Evolutionary conservation across 2,329 filamentous ascomycete species (phyloP), one percentile per base, ranked within the genome.

Genomic region (Verticillium dahliae): DNA sequence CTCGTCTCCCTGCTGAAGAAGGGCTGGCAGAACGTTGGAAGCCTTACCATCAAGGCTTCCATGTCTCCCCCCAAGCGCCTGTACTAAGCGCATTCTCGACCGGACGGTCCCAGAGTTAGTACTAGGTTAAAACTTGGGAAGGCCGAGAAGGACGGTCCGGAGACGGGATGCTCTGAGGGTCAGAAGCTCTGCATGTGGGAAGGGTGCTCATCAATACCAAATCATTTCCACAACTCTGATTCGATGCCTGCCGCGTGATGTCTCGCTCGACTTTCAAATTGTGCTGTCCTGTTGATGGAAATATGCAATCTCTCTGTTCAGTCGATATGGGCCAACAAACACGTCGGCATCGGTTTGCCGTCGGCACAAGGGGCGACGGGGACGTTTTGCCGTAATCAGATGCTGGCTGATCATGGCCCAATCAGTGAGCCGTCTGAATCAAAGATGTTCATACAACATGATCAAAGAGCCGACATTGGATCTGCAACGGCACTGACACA

Each of bases 21-120:
- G 91, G 95, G 95, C 80, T 99, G 95, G 95, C 95, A 99, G 88
- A 99, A 99, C 88, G 95, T 99, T 76, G 95, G 95, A 79, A 95
- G 90, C 87, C 88, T 99, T 84, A 97, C 93, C 79, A 95, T 99
- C 88, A 99, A 99, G 91, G 95, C 95, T 83, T 91, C 91, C 85
- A 99, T 99, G 95, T 97, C 92, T 81, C 95, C 95, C 72, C 95
- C 95, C 72, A 95, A 92, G 87, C 92, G 95, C 78, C 83, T 99
- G 73, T 99, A 97, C 88, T 99, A 98, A 80, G 74, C 66, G 69
- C 54, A 31, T 52, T 56, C 60, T 57, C 50, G 39, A 27, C 33
- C 13, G 56, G 45, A 50, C 22, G 45, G 45, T 50, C 22, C 45
- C 7, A 15, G 45, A n/a, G 45, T 27, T 22, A 22, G 45, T 50